These are phyloP conservation scores for Penicillium nordicum DNA, from an alignment of 2,329 filamentous ascomycete genomes.

Conservation along the genomic window DNA sequence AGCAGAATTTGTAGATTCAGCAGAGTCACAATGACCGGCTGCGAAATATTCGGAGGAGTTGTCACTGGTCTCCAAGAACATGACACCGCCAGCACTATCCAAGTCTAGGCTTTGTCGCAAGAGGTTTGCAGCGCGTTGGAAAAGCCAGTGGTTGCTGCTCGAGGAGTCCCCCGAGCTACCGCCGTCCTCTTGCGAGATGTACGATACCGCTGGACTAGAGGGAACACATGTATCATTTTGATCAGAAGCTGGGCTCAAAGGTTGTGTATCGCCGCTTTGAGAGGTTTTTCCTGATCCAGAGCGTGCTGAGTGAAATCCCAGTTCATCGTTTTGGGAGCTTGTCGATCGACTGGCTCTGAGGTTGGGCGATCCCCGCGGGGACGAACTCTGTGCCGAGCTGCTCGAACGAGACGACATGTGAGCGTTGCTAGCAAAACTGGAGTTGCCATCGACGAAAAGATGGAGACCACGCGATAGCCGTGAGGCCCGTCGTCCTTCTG, in stretches of 20 bases:
- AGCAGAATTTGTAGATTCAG: slow-evolving; percentile 1
- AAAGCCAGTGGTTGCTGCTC: slow-evolving; percentile 15
- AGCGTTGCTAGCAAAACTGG: slow-evolving; percentile 3
- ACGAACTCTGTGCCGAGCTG: neutral
- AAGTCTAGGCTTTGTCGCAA: slow-evolving; percentile 19
- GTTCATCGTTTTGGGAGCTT: neutral
- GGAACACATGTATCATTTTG: neutral
- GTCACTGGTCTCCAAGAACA: slow-evolving; percentile 8
- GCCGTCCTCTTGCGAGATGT: neutral
- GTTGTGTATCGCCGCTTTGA: neutral
- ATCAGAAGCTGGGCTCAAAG: neutral
- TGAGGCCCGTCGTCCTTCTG: too few relatives aligned
- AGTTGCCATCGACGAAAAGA: slow-evolving; percentile 13
- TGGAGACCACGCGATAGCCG: slow-evolving; percentile 4
- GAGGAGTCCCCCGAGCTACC: neutral
- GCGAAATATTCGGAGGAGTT: slow-evolving; percentile 3
- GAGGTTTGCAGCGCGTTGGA: slow-evolving; percentile 20
- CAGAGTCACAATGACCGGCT: slow-evolving; percentile 2
- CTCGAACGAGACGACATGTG: neutral
- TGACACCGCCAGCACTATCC: slow-evolving; percentile 12
- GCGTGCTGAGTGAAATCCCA: neutral
- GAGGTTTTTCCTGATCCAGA: neutral
- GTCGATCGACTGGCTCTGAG: neutral
- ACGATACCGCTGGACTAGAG: neutral
- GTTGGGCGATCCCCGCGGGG: neutral